Evolutionary conservation across 345 rosid genomes (phyloP).

Genomic region (Gossypium stocksii): DNA sequence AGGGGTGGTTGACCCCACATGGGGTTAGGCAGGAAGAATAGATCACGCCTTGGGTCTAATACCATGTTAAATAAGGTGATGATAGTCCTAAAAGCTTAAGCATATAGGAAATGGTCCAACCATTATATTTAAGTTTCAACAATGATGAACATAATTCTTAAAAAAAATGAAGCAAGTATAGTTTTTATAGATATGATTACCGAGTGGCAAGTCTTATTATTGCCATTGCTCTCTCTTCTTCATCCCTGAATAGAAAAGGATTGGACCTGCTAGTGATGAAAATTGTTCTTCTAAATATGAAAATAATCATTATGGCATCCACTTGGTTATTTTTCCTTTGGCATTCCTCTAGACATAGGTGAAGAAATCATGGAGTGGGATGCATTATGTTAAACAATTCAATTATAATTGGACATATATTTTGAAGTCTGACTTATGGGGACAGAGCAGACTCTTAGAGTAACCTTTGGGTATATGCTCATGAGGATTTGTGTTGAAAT

Average conservation of each 20-base stretch:
- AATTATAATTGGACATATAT: neutral
- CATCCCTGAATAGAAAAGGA: neutral
- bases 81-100: neutral
- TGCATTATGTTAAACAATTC: neutral
- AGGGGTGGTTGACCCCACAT: neutral
- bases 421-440: conserved; percentile 1
- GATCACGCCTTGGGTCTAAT: neutral
- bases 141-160: neutral
- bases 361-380: neutral
- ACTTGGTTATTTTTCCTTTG: neutral
- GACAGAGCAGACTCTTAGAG: neutral
- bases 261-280: neutral
- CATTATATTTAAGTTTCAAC: neutral
- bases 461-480: neutral
- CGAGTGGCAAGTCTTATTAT: neutral
- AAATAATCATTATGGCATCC: neutral
- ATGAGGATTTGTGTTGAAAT: neutral
- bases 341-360: neutral
- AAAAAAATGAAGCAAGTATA: neutral
- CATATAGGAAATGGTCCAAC: neutral
- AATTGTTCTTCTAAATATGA: neutral
- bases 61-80: neutral
- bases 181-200: neutral
- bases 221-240: neutral
- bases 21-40: neutral